Conservation (phyloP, 352 stramenopile genomes). For the Phytophthora crassamura region DNA sequence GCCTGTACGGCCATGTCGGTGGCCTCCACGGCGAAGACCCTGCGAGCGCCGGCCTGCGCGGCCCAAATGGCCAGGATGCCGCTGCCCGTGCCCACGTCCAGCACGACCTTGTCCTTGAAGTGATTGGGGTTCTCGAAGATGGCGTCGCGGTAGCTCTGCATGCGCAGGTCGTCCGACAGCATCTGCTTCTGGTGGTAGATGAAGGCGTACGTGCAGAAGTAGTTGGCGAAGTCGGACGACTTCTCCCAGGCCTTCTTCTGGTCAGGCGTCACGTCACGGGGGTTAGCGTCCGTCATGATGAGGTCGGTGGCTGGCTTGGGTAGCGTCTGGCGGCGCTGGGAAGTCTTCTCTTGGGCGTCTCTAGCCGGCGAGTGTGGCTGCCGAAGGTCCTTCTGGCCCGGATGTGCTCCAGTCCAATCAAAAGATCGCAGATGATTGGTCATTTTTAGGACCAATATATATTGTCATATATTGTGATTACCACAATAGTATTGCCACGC, state of each 20-base stretch:
- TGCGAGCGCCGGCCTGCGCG: constrained; percentile 97
- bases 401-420: no score
- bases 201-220: constrained; percentile 92
- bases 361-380: no score
- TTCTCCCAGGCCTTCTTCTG: constrained; percentile 86
- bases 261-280: constrained; percentile 70
- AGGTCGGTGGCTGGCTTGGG: neutral
- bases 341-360: no score
- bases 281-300: constrained; percentile 30
- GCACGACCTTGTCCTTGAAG: constrained; percentile 99
- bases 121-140: constrained; percentile 98
- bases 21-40: constrained; percentile 98
- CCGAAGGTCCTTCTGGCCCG: no score
- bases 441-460: no score
- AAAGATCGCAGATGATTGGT: no score
- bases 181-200: constrained; percentile 98
- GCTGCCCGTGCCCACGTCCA: constrained; percentile 99
- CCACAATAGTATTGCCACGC: neutral
- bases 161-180: constrained; percentile 99
- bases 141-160: constrained; percentile 98
- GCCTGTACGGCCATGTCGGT: constrained; percentile 99
- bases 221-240: constrained; percentile 91
- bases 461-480: no score
- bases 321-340: no score
- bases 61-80: constrained; percentile 99